A percentile compares a stretch with the other conserved stretches of the same genome.
These are phyloP conservation scores for Xylariaceae sp. DNA, from an alignment of 2,329 filamentous ascomycete genomes.

Conservation along the genomic window DNA sequence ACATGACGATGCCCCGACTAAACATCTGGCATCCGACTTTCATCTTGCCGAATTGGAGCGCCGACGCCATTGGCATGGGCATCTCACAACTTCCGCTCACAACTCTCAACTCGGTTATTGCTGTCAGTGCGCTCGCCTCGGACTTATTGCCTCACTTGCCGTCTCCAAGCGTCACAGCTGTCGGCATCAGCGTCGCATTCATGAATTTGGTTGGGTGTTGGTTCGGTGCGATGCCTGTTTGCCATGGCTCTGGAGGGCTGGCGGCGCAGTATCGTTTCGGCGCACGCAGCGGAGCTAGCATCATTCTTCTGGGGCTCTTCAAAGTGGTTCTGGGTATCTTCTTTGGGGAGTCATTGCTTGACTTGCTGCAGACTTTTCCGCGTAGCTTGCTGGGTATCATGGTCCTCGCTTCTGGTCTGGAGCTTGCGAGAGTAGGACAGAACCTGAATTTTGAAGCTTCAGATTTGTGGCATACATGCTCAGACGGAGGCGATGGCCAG, in stretches of 20 bases:
- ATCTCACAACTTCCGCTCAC: slow-evolving; percentile 87
- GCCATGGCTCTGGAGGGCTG: slow-evolving; percentile 85
- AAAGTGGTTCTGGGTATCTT: slow-evolving; percentile 73
- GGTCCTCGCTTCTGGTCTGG: slow-evolving; percentile 83
- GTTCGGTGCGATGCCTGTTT: slow-evolving; percentile 90
- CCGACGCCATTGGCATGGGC: slow-evolving; percentile 51
- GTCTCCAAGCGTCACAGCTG: slow-evolving; percentile 64
- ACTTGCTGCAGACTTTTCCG: slow-evolving; percentile 67
- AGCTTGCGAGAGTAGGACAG: slow-evolving; percentile 79
- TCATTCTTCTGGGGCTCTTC: slow-evolving; percentile 70
- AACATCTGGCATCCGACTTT: slow-evolving; percentile 55
- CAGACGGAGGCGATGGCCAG: slow-evolving; percentile 35
- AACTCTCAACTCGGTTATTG: slow-evolving; percentile 86
- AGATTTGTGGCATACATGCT: slow-evolving; percentile 42
- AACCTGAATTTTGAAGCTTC: slow-evolving; percentile 68
- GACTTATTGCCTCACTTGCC: slow-evolving; percentile 69
- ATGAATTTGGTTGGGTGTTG: slow-evolving; percentile 86
- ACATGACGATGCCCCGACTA: slow-evolving; percentile 45
- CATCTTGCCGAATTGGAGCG: slow-evolving; percentile 42
- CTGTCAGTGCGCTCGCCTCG: slow-evolving; percentile 70
- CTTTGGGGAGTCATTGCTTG: slow-evolving; percentile 68
- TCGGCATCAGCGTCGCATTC: slow-evolving; percentile 73
- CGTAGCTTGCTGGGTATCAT: slow-evolving; percentile 75
- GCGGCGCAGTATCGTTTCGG: slow-evolving; percentile 91
- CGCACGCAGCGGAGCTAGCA: slow-evolving; percentile 76